These are phyloP conservation scores for Sequoiadendron giganteum DNA, from an alignment of 75 land plant genomes.

Conservation along the genomic window DNA sequence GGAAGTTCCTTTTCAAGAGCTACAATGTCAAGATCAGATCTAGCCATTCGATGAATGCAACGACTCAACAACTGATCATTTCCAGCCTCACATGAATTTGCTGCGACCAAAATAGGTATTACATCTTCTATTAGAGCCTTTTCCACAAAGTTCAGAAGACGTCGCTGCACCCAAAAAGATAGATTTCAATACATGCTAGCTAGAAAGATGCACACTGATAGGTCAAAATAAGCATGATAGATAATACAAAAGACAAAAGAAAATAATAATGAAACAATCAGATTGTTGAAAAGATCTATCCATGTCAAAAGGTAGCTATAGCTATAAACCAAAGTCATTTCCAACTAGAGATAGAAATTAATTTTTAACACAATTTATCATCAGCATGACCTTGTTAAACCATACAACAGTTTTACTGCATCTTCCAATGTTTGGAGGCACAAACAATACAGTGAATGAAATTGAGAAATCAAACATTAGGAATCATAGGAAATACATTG, in stretches of 20 bases:
- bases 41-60: slow-evolving; percentile 54
- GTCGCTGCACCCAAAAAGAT: slow-evolving; percentile 56
- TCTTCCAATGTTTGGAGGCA: not conserved
- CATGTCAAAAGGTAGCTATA: not conserved
- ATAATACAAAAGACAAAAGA: not conserved
- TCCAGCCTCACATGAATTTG: slow-evolving; percentile 30
- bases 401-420: not conserved
- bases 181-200: slow-evolving; percentile 3
- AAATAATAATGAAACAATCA: not conserved
- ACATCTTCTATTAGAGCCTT: slow-evolving; percentile 72
- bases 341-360: not conserved
- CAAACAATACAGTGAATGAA: not conserved
- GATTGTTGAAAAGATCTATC: not conserved
- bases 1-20: slow-evolving; percentile 76
- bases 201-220: not conserved
- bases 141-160: slow-evolving; percentile 57
- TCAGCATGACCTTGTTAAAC: not conserved
- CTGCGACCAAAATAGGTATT: slow-evolving; percentile 61
- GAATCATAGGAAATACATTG: not conserved
- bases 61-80: slow-evolving; percentile 27
- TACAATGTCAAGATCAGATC: slow-evolving; percentile 57
- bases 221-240: not conserved
- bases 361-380: not conserved
- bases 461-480: not conserved
- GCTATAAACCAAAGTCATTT: not conserved